Conservation (phyloP, 305 asterid species). For the Plantago rigida region DNA sequence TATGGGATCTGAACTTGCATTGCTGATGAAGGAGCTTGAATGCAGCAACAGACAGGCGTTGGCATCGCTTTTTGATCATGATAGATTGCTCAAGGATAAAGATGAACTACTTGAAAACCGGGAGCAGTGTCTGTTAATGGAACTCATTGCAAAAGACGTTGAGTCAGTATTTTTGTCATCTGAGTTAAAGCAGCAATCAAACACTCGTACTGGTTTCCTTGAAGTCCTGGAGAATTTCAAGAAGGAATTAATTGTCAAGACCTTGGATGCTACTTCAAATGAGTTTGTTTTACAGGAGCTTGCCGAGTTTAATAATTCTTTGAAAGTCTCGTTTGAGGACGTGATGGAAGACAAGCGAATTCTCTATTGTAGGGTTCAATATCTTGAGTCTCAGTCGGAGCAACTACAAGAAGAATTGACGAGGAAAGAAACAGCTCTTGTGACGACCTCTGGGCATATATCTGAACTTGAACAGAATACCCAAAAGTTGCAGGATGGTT, state of each 20-base stretch:
- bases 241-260: constrained; percentile 40
- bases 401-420: constrained; percentile 42
- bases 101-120: constrained; percentile 40
- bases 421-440: constrained; percentile 53
- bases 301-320: constrained; percentile 24
- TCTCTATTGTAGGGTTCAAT: constrained; percentile 34
- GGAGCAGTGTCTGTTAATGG: constrained; percentile 51
- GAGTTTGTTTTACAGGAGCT: constrained; percentile 39
- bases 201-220: constrained; percentile 25
- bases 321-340: constrained; percentile 32
- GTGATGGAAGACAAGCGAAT: constrained; percentile 29
- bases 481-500: constrained; percentile 36
- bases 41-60: constrained; percentile 44
- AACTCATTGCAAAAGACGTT: constrained; percentile 51
- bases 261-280: constrained; percentile 46
- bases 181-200: constrained; percentile 47
- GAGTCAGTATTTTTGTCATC: constrained; percentile 46
- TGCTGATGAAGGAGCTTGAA: constrained; percentile 65
- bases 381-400: constrained; percentile 35
- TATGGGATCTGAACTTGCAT: constrained; percentile 67
- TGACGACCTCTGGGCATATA: constrained; percentile 40
- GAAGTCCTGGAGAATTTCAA: constrained; percentile 49
- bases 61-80: constrained; percentile 54
- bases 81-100: constrained; percentile 50
- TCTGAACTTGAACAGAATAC: constrained; percentile 48